Conservation (phyloP, 1,139 yeast species). For the Keqinozyma sinolaborantium region DNA sequence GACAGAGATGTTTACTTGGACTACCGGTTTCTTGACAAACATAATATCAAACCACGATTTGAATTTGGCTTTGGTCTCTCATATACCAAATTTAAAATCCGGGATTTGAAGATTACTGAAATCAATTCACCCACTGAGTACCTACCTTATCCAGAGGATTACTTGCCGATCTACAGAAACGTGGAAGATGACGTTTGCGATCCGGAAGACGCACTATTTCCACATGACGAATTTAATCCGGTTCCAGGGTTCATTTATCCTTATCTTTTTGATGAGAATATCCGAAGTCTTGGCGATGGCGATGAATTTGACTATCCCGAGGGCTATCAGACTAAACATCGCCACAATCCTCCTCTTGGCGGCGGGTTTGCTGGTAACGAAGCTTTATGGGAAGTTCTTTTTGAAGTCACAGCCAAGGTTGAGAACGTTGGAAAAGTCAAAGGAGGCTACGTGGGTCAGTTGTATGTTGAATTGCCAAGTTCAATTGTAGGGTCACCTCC, state of each 20-base stretch:
- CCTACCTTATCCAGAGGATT: constrained; percentile 49
- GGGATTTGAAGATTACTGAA: constrained; percentile 37
- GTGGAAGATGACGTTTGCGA: constrained; percentile 49
- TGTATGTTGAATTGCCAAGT: constrained; percentile 55
- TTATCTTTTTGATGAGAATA: constrained; percentile 44
- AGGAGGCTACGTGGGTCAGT: constrained; percentile 55
- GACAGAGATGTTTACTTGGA: constrained; percentile 51
- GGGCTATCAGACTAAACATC: constrained; percentile 44
- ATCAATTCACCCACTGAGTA: constrained; percentile 43
- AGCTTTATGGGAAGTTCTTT: constrained; percentile 43
- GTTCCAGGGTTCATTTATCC: constrained; percentile 54
- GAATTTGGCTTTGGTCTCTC: constrained; percentile 65
- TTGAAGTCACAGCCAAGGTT: constrained; percentile 45
- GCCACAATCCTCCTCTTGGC: constrained; percentile 37
- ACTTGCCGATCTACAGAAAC: constrained; percentile 35
- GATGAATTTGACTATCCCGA: constrained; percentile 48
- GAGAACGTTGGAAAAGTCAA: constrained; percentile 47
- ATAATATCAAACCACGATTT: constrained; percentile 52
- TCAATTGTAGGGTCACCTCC: constrained; percentile 43
- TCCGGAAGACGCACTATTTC: constrained; percentile 55
- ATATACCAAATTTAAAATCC: constrained; percentile 45
- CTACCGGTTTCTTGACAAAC: constrained; percentile 55
- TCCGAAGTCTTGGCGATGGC: constrained; percentile 35
- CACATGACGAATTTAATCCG: constrained; percentile 50
- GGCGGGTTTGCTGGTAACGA: constrained; percentile 57